Conservation (phyloP, 2,329 filamentous ascomycete genomes). For the Epichloe elymi region DNA sequence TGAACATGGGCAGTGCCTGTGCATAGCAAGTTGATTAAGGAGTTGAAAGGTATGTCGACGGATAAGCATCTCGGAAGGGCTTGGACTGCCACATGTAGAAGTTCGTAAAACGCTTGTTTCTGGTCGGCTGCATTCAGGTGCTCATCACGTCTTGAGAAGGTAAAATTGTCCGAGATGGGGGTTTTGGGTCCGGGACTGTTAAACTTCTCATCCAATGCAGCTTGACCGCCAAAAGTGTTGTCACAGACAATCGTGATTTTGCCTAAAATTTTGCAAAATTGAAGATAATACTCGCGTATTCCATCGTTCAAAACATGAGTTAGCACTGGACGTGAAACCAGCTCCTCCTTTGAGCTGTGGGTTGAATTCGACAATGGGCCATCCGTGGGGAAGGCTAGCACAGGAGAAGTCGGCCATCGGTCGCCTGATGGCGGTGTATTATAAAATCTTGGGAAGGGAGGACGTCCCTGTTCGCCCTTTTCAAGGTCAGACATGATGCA, state of each 20-base stretch:
- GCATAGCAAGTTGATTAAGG: slow-evolving; percentile 85
- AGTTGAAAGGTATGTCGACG: slow-evolving; percentile 80
- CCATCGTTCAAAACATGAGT: slow-evolving; percentile 55
- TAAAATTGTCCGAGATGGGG: slow-evolving; percentile 87
- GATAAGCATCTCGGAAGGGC: slow-evolving; percentile 89
- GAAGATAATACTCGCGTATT: slow-evolving; percentile 72
- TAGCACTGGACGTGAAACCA: slow-evolving; percentile 52
- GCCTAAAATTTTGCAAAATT: slow-evolving; percentile 88
- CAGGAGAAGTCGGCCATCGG: slow-evolving; percentile 35
- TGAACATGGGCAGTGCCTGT: slow-evolving; percentile 95
- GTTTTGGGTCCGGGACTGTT: slow-evolving; percentile 79
- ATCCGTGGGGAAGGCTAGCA: slow-evolving; percentile 25
- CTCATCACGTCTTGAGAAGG: slow-evolving; percentile 75
- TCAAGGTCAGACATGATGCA: slow-evolving; percentile 89
- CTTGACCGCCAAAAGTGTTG: slow-evolving; percentile 92
- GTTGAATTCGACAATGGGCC: slow-evolving; percentile 13
- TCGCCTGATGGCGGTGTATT: slow-evolving; percentile 27
- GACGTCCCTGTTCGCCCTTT: slow-evolving; percentile 60
- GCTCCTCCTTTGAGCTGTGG: slow-evolving; percentile 39
- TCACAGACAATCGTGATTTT: slow-evolving; percentile 96
- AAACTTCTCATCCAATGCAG: slow-evolving; percentile 90
- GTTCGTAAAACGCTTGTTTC: slow-evolving; percentile 88
- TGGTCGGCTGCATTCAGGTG: slow-evolving; percentile 60
- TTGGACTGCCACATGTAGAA: slow-evolving; percentile 90
- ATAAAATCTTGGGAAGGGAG: slow-evolving; percentile 71